Evolutionary conservation across 2,329 filamentous ascomycete genomes (phyloP).

Genomic region (Incumbomyces lentus): DNA sequence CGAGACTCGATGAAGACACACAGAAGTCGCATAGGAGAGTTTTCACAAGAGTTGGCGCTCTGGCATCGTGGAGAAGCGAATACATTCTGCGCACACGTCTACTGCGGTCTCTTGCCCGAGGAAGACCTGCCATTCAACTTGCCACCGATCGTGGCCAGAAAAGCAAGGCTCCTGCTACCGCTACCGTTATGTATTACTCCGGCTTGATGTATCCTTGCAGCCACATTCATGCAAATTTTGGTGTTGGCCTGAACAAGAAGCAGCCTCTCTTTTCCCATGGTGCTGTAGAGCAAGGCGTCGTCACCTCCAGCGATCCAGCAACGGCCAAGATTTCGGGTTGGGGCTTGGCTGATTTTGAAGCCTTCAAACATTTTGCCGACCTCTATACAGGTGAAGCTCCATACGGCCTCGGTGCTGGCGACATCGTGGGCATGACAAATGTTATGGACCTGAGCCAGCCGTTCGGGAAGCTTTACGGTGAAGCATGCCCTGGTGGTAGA

Average conservation of each 20-base stretch:
- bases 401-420: slow-evolving; percentile 69
- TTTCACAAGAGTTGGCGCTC: slow-evolving; percentile 69
- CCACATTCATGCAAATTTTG: slow-evolving; percentile 68
- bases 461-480: slow-evolving; percentile 73
- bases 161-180: slow-evolving; percentile 54
- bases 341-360: slow-evolving; percentile 66
- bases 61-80: slow-evolving; percentile 93
- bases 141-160: slow-evolving; percentile 43
- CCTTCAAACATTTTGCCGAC: slow-evolving; percentile 68
- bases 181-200: slow-evolving; percentile 73
- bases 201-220: slow-evolving; percentile 71
- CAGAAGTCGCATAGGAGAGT: slow-evolving; percentile 60
- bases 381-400: slow-evolving; percentile 61
- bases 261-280: slow-evolving; percentile 74
- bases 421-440: slow-evolving; percentile 66
- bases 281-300: slow-evolving; percentile 63
- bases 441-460: slow-evolving; percentile 82
- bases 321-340: slow-evolving; percentile 67
- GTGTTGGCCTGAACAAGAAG: slow-evolving; percentile 55
- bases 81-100: slow-evolving; percentile 82
- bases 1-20: slow-evolving; percentile 32
- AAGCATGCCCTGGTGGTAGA: slow-evolving; percentile 74
- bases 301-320: slow-evolving; percentile 71
- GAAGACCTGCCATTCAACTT: slow-evolving; percentile 57
- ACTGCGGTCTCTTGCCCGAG: slow-evolving; percentile 67